Percentiles rank a stretch among this genome's conserved stretches.
Evolutionary conservation across 768 basidiomycete species (phyloP).

Genomic region (Tylopilus rubrobrunneus): DNA sequence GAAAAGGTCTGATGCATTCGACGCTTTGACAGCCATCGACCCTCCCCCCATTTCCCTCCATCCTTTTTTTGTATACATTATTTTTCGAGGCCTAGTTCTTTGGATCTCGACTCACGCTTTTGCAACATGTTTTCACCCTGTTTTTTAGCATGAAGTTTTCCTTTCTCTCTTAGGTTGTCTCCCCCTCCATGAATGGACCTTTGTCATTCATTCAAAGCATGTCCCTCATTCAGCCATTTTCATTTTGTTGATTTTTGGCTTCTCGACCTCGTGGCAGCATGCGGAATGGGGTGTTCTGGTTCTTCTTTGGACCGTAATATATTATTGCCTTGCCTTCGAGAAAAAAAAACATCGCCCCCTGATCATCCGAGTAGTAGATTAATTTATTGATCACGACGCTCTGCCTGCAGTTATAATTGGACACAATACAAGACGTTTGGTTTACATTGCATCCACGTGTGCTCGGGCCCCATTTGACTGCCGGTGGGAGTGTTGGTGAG

Average conservation of each 20-base stretch:
- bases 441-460: too few relatives aligned
- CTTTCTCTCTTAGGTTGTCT: too few relatives aligned
- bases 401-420: not conserved
- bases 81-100: slow-evolving; percentile 8
- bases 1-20: slow-evolving; percentile 19
- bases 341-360: not conserved
- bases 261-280: not conserved
- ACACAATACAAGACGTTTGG: too few relatives aligned
- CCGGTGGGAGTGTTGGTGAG: too few relatives aligned
- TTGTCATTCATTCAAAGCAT: not conserved
- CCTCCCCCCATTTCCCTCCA: not conserved
- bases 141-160: not conserved
- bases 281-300: not conserved
- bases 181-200: slow-evolving; percentile 8
- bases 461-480: too few relatives aligned
- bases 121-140: not conserved
- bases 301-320: not conserved
- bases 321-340: too few relatives aligned
- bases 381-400: slow-evolving; percentile 13
- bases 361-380: not conserved
- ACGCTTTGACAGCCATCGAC: slow-evolving; percentile 13
- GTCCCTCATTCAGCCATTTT: not conserved
- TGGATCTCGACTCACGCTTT: slow-evolving; percentile 1
- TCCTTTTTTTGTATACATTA: slow-evolving; percentile 20
- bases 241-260: not conserved